Conservation (phyloP, 2,329 filamentous ascomycete genomes). For the Colletotrichum lindemuthianum region DNA sequence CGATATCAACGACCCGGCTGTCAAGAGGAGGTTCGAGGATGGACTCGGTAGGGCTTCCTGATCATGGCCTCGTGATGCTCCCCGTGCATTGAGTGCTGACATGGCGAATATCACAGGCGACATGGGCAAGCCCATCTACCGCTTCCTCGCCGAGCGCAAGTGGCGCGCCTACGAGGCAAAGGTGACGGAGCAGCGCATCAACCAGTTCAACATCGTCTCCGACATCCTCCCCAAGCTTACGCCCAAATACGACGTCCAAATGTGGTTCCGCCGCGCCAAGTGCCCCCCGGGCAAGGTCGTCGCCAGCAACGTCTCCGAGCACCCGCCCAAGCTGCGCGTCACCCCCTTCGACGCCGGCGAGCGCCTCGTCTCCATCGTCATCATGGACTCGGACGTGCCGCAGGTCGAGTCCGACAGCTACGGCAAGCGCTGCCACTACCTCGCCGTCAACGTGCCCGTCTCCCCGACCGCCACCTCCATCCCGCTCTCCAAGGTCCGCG, state of each 20-base stretch:
- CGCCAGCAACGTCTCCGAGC: constrained; percentile 77
- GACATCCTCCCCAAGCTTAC: constrained; percentile 86
- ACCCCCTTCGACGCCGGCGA: constrained; percentile 86
- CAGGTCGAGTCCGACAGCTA: constrained; percentile 80
- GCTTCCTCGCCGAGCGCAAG: constrained; percentile 84
- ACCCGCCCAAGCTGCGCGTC: constrained; percentile 78
- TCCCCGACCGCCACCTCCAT: constrained; percentile 66
- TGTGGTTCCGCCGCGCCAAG: constrained; percentile 79
- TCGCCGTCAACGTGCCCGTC: constrained; percentile 74
- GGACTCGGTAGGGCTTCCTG: constrained; percentile 73
- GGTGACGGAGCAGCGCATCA: constrained; percentile 84
- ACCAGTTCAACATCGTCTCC: constrained; percentile 86
- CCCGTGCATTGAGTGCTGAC: constrained; percentile 16
- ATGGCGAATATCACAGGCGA: constrained; percentile 68
- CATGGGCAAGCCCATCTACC: constrained; percentile 97
- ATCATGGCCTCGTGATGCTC: neutral
- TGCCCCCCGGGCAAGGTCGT: constrained; percentile 83
- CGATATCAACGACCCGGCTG: constrained; percentile 93
- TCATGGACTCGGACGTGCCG: constrained; percentile 92
- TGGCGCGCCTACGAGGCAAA: constrained; percentile 87
- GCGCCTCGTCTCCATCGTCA: constrained; percentile 83
- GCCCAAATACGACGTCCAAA: constrained; percentile 80
- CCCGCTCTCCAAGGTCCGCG: constrained; percentile 70
- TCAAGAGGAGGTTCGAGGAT: constrained; percentile 95
- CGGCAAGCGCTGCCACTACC: constrained; percentile 84